These are phyloP conservation scores for Helianthus tuberosus DNA, from an alignment of 129 eudicot genomes.

Conservation along the genomic window DNA sequence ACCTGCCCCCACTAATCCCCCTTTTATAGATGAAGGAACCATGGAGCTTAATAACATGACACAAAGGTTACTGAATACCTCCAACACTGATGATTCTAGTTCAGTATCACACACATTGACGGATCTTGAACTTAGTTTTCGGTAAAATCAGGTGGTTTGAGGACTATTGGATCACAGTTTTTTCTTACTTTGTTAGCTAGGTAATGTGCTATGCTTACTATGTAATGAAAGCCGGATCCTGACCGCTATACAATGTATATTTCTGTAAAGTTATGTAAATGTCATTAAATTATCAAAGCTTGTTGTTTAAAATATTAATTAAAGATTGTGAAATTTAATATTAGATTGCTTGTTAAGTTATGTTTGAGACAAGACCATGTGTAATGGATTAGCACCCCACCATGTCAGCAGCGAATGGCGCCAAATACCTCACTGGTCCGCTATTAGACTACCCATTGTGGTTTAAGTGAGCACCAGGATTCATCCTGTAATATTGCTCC, in stretches of 20 bases:
- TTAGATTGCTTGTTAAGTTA: neutral
- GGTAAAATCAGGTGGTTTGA: too few species aligned
- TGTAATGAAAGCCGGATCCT: conserved; percentile 2
- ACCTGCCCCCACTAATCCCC: conserved; percentile 68
- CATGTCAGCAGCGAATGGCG: too few species aligned
- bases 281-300: too few species aligned
- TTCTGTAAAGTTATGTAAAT: neutral
- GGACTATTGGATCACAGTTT: too few species aligned
- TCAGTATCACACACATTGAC: conserved; percentile 48
- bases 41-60: conserved; percentile 57
- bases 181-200: too few species aligned
- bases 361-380: neutral
- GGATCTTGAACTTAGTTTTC: too few species aligned
- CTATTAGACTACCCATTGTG: neutral
- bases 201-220: neutral
- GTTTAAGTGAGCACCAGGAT: too few species aligned
- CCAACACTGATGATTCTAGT: conserved; percentile 22
- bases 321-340: neutral
- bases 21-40: conserved; percentile 68
- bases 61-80: conserved; percentile 26
- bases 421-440: neutral
- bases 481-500: too few species aligned
- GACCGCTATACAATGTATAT: neutral
- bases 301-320: too few species aligned
- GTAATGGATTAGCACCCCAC: too few species aligned